Base-by-base conservation (phyloP, 768 basidiomycete genomes). In the Suillus sp. region DNA sequence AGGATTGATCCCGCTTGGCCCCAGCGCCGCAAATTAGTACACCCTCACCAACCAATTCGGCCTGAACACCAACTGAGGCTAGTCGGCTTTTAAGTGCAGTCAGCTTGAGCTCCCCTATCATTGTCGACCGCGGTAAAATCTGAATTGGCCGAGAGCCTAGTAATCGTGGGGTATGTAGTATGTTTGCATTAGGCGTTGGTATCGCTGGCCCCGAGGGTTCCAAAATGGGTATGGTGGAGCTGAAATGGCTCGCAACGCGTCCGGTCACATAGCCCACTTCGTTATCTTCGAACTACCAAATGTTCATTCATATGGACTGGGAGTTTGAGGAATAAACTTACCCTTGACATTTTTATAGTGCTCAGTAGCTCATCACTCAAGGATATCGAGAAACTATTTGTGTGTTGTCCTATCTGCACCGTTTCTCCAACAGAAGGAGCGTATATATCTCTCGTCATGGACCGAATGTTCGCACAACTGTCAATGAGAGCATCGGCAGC, bases 41-140 rank as follows among this genome's bases (percentile, higher is more conserved):
- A 79, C 97, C 97, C 78, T 99, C 96, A 27, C 96, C 96, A n/a
- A 95, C 89, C 62, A 99, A 88, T 74, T 98, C 96, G 0, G 96
- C 93, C 50, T 92, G 89, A 53, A 99, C 87, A 11, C 90, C 89
- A 3, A 93, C 78, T 2, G 86, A 75, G 5, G 87, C 81, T 25
- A 99, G 81, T 6, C 89, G 86, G n/a, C 88, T 74, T 75, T 98
- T 97, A 54, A 99, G 83, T 2, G 86, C 84, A 1, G 95, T 95
- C 34, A 99, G 81, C 73, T 97, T 95, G 47, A 99, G 85, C 71
- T 99, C 97, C 58, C 97, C 97, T 62, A 99, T 97, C 89, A 98
- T 96, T 8, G 96, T 92, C 0, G 96, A 96, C 64, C 88, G 86
- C 1, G 95, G 93, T 3, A 98, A 80, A 2, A 85, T 78, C 11